Percentiles rank a stretch among this genome's conserved stretches.
phyloP scores from a whole-genome alignment of 306 rosid genomes.

The Morella rubra region DNA sequence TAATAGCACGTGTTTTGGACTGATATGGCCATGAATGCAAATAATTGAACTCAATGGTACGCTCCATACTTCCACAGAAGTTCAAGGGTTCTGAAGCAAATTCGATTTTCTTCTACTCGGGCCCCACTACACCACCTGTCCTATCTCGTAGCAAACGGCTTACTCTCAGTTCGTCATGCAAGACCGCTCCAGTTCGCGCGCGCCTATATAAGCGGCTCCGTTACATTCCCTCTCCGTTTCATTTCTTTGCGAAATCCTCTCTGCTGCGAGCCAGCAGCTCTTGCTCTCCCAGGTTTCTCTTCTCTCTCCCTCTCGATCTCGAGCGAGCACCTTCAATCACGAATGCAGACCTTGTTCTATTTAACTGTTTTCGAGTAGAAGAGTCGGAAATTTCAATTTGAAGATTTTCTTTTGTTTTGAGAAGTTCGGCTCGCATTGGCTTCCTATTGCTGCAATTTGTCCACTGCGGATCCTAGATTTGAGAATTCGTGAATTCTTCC shows the following conservation, averaged over 20 bases:
- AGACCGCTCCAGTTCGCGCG: constrained; percentile 15
- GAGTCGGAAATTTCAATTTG: background rate
- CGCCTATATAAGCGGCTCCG: constrained; percentile 14
- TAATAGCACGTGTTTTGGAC: no score
- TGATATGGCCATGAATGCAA: background rate
- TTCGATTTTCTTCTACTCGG: background rate
- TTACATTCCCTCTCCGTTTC: constrained; percentile 9
- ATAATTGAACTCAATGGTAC: background rate
- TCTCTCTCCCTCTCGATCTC: constrained; percentile 13
- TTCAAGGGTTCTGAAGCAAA: background rate
- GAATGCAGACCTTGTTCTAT: background rate
- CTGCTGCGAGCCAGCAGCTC: background rate
- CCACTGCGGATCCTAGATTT: constrained; percentile 7
- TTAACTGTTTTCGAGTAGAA: constrained; percentile 13
- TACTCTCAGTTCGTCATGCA: background rate
- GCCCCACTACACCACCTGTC: background rate
- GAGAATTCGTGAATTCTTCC: constrained; percentile 9
- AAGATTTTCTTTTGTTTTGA: background rate
- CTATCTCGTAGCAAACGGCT: background rate
- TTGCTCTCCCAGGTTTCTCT: no score
- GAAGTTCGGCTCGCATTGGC: background rate
- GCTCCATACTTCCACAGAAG: background rate
- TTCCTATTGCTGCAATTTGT: background rate
- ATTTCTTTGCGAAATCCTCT: constrained; percentile 17
- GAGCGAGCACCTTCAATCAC: constrained; percentile 3